Evolutionary conservation across 352 stramenopile genomes (phyloP), one percentile per base, ranked within the genome.

Genomic region (Phytophthora litchii): DNA sequence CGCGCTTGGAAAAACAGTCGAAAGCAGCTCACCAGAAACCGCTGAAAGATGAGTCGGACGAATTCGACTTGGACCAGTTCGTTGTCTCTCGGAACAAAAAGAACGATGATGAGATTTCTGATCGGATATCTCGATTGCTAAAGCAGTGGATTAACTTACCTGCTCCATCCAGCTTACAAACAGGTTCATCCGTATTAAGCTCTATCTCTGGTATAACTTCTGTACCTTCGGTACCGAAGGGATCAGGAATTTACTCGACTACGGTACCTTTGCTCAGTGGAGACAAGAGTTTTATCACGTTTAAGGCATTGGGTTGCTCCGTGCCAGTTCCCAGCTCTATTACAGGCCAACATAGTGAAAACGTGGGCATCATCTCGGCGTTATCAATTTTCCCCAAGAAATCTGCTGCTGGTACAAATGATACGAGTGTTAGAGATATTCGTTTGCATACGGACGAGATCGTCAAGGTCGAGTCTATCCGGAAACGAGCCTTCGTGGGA

Each of bases 401-500:
- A 56, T 34, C 60, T 44, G 52, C 59, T 36, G 42, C 57, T 54
- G 55, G 57, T 13, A 54, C 59, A 13, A 60, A 27, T 23, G 54
- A 54, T 7, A 31, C 52, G 3, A 70, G 51, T 16, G 44, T 58
- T 13, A 43, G 63, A 2, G 60, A 57, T 57, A 47, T 77, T 54
- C 64, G 82, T 23, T 29, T 85, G 31, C 54, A 74, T 59, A 74
- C 66, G 21, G 75, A 50, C 14, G 67, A 78, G 17, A 88, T 80
- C 38, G 74, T 32, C 25, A 76, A 72, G 25, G 60, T 86, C 17
- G 67, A 86, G 17, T 75, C 78, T 31, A 83, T 95, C 47, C 86
- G 86, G 25, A 93, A 92, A 57, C 76, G 83, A 32, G 63, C 66
- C 1, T 92, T 80, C 20, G 48, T 93, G 21, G 86, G 78, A 0